Evolutionary conservation across 73 alveolate genomes (phyloP).

Genomic region (Symbiodinium pilosum): DNA sequence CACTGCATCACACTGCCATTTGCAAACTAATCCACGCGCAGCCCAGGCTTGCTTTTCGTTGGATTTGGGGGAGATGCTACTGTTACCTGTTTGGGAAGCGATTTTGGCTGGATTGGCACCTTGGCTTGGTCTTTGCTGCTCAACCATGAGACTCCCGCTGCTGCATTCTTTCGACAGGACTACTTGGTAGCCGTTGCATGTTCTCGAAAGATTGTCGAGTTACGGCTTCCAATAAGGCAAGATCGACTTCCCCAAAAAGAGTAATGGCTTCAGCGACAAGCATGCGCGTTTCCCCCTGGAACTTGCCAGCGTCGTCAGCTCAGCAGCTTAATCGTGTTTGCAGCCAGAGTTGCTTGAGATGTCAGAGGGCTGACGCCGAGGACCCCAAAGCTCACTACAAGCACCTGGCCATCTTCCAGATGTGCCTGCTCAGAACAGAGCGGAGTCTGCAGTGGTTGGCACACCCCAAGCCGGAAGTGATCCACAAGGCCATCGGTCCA

Average conservation of each 20-base stretch:
- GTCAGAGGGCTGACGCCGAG: neutral
- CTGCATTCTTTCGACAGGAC: neutral
- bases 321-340: neutral
- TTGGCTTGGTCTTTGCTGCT: too few species aligned
- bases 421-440: conserved; percentile 75
- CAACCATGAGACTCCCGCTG: neutral
- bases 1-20: too few species aligned
- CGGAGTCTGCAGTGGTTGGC: conserved; percentile 76
- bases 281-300: conserved; percentile 36
- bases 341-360: neutral
- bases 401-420: conserved; percentile 57
- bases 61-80: conserved; percentile 89
- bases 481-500: conserved; percentile 12
- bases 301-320: conserved; percentile 27
- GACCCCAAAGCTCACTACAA: conserved; percentile 41
- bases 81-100: conserved; percentile 79
- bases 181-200: neutral
- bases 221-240: neutral
- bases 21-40: too few species aligned
- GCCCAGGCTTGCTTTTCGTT: conserved; percentile 36
- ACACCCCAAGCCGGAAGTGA: conserved; percentile 41
- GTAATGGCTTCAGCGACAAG: conserved; percentile 68
- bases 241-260: conserved; percentile 68
- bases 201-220: neutral
- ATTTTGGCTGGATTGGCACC: conserved; percentile 74